Evolutionary conservation across 2,329 filamentous ascomycete species (phyloP).

Genomic region (Ophiosphaerella narmari): DNA sequence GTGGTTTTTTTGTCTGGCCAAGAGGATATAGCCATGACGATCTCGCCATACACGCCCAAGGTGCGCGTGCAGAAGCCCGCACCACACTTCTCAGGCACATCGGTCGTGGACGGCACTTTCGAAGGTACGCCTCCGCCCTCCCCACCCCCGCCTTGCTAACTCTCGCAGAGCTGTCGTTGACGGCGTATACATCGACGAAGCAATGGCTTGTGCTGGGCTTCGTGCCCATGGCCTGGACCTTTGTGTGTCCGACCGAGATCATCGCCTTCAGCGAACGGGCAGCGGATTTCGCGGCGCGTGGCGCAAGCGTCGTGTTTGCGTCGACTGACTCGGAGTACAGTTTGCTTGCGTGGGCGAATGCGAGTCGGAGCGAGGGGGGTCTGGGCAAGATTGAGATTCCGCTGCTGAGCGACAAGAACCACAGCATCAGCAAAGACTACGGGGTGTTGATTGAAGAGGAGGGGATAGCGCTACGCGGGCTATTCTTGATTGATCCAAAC

Average conservation of each 20-base stretch:
- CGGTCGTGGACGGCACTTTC: slow-evolving; percentile 48
- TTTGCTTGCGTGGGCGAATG: slow-evolving; percentile 62
- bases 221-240: slow-evolving; percentile 71
- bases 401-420: slow-evolving; percentile 65
- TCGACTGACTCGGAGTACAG: slow-evolving; percentile 66
- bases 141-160: slow-evolving; percentile 12
- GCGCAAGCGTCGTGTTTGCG: slow-evolving; percentile 64
- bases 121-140: slow-evolving; percentile 36
- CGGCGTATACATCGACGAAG: slow-evolving; percentile 48
- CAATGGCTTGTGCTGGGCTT: slow-evolving; percentile 69
- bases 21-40: slow-evolving; percentile 30
- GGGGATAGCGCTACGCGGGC: slow-evolving; percentile 65
- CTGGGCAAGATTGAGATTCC: slow-evolving; percentile 66
- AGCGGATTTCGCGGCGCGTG: slow-evolving; percentile 63
- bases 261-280: slow-evolving; percentile 67
- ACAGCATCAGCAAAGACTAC: slow-evolving; percentile 64
- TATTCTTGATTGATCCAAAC: slow-evolving; percentile 70
- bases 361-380: slow-evolving; percentile 64
- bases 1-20: background rate
- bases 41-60: slow-evolving; percentile 41
- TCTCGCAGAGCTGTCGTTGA: slow-evolving; percentile 44
- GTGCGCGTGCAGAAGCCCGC: slow-evolving; percentile 48
- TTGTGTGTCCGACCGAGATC: slow-evolving; percentile 70
- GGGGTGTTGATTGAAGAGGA: slow-evolving; percentile 68
- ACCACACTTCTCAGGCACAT: slow-evolving; percentile 44